These are phyloP conservation scores for Stenogyne calaminthoides DNA, from an alignment of 305 asterid genomes.

Conservation along the genomic window DNA sequence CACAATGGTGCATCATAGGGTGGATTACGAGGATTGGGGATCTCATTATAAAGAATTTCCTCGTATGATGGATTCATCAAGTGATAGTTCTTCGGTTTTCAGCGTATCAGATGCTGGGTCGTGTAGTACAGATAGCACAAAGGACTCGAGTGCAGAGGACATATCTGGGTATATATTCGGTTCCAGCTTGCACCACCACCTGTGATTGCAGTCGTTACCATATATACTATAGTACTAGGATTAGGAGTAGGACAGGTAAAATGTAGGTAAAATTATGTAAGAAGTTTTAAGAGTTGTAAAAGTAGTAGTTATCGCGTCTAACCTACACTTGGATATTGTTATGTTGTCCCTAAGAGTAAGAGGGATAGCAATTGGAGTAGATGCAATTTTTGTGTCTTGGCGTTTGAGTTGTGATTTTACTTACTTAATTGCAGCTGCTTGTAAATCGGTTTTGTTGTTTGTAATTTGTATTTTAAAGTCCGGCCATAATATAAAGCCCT, in stretches of 20 bases:
- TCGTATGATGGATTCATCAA: slow-evolving; percentile 29
- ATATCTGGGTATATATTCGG: slow-evolving; percentile 41
- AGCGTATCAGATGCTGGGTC: slow-evolving; percentile 43
- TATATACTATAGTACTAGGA: slow-evolving; percentile 18
- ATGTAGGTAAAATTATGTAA: background rate
- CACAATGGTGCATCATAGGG: slow-evolving; percentile 8
- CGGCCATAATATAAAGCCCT: slow-evolving; percentile 13
- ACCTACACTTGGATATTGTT: slow-evolving; percentile 13
- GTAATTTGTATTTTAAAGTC: slow-evolving; percentile 27
- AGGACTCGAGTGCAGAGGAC: slow-evolving; percentile 38
- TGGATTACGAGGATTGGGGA: slow-evolving; percentile 27
- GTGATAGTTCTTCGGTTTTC: slow-evolving; percentile 43
- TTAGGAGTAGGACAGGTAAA: background rate
- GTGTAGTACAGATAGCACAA: slow-evolving; percentile 42
- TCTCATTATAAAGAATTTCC: slow-evolving; percentile 21
- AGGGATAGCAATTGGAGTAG: slow-evolving; percentile 21
- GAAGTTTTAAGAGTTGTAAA: slow-evolving; percentile 21
- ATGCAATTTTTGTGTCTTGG: slow-evolving; percentile 28
- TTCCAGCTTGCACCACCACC: slow-evolving; percentile 24
- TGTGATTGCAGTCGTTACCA: background rate
- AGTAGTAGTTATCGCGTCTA: slow-evolving; percentile 29
- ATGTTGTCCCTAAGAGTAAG: slow-evolving; percentile 21
- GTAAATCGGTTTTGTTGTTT: slow-evolving; percentile 32
- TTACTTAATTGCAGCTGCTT: slow-evolving; percentile 22
- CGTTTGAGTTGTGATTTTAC: slow-evolving; percentile 37